Base-by-base conservation (phyloP, 2,329 filamentous ascomycete species). In the Paracamarosporium sp. region DNA sequence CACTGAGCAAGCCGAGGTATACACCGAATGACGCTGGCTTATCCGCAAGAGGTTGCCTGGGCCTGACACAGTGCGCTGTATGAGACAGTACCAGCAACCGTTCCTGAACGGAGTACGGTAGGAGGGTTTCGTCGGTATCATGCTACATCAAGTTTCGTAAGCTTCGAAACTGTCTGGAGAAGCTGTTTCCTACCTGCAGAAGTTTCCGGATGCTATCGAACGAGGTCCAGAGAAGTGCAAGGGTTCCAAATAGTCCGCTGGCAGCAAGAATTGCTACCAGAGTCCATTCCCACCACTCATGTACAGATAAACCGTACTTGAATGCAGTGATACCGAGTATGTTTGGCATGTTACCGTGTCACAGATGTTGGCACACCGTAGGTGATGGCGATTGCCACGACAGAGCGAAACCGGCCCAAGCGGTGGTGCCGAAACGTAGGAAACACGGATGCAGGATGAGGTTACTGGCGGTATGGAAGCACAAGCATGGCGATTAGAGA, bases 11-110 rank as follows among this genome's bases (percentile, higher is more conserved):
- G 30, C 74, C 74, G 12, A 77, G 65, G 45, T 74, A 76, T 35
- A 76, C 73, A 17, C 73, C 74, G 52, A 77, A 77, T 5, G 71
- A 70, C 9, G 70, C 55, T 25, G 72, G 72, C 55, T 75, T 74
- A 25, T 64, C 30, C 6, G 63, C 64, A 24, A 68, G 57, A 12
- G 31, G 22, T 43, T 68, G 58, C n/a, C 59, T 62, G 44, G 64
- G 53, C n/a, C 62, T 63, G 33, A 69, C 47, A 12, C 60, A 50
- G 35, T 61, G 61, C 17, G 68, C 66, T 44, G 55, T 68, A 38
- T 62, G 56, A 1, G 63, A 69, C 7, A 73, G 56, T 1, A 70
- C 59, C 36, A 72, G 69, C 8, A 75, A 63, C 20, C 67, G 65
- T 59, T 75, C 69, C 52, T 72, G 66, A 28, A 74, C 65, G 8